Percentiles rank a stretch among this genome's conserved stretches.
Conservation (phyloP, 257 asterid genomes). For the Fraxinus cuspidata region DNA sequence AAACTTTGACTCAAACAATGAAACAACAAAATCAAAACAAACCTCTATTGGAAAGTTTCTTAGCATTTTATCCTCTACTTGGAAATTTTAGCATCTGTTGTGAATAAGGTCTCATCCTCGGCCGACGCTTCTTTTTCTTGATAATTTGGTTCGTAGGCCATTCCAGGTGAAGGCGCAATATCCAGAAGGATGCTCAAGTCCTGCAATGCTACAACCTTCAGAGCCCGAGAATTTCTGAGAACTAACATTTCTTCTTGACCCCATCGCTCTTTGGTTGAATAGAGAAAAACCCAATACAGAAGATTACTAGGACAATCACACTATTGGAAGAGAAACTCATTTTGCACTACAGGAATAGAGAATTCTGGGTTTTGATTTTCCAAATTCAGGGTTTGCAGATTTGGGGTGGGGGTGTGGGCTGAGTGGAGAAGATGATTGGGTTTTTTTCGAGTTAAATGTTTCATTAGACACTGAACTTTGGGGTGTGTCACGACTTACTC, state of each 20-base stretch:
- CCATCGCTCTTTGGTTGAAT: conserved; percentile 44
- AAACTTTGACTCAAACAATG: conserved; percentile 27
- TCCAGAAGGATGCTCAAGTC: conserved; percentile 37
- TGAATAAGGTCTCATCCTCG: conserved; percentile 87
- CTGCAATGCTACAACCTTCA: conserved; percentile 35
- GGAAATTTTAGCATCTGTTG: conserved; percentile 51
- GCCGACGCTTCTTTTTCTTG: conserved; percentile 62
- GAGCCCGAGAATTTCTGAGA: conserved; percentile 35
- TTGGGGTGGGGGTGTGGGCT: too few species aligned
- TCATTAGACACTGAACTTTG: too few species aligned
- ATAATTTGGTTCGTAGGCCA: conserved; percentile 60
- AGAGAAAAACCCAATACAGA: conserved; percentile 48
- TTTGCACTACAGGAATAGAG: conserved; percentile 29
- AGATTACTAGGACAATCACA: conserved; percentile 36
- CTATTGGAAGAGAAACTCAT: conserved; percentile 50
- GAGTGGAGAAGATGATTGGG: too few species aligned
- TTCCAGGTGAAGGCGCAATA: conserved; percentile 61
- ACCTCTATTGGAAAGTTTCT: conserved; percentile 32
- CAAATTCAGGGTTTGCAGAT: too few species aligned
- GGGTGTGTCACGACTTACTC: too few species aligned
- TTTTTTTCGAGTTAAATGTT: too few species aligned
- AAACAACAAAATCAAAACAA: conserved; percentile 36
- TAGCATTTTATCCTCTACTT: neutral
- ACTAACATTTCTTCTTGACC: conserved; percentile 21
- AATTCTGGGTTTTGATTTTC: too few species aligned